These are phyloP conservation scores for Moesziomyces antarcticus DNA, from an alignment of 1,284 basidiomycete species.

Conservation along the genomic window DNA sequence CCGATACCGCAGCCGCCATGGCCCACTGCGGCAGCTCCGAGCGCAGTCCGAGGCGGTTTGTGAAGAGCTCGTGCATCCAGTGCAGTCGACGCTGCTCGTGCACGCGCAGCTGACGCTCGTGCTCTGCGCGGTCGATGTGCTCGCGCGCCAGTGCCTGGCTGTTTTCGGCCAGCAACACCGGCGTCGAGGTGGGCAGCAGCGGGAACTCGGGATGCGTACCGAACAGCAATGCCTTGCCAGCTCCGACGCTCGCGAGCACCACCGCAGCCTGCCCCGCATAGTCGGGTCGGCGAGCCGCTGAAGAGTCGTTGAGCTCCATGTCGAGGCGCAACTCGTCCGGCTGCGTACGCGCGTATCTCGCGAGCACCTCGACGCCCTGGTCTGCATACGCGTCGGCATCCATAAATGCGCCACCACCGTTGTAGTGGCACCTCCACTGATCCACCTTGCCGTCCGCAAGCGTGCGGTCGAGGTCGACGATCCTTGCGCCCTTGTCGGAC, in stretches of 20 bases:
- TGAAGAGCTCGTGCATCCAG: constrained; percentile 38
- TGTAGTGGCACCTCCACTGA: constrained; percentile 70
- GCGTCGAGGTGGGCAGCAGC: constrained; percentile 62
- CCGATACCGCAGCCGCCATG: not conserved
- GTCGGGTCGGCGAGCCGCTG: constrained; percentile 3
- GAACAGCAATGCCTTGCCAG: constrained; percentile 75
- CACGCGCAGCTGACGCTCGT: constrained; percentile 17
- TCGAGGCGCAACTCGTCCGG: constrained; percentile 34
- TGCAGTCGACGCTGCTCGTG: constrained; percentile 34
- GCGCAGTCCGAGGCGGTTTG: constrained; percentile 21
- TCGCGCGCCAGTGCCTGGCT: constrained; percentile 7
- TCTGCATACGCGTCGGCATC: constrained; percentile 54
- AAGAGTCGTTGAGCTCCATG: constrained; percentile 24
- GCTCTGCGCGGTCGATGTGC: constrained; percentile 13
- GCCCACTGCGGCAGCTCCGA: constrained; percentile 44
- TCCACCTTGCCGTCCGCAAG: constrained; percentile 8
- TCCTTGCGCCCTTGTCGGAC: constrained; percentile 69
- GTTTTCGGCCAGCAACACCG: constrained; percentile 36
- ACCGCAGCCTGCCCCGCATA: constrained; percentile 70
- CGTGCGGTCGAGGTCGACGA: constrained; percentile 64
- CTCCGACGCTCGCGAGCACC: constrained; percentile 72
- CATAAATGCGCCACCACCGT: constrained; percentile 73
- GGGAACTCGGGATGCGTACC: constrained; percentile 77
- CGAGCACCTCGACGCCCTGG: constrained; percentile 68
- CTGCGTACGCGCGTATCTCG: constrained; percentile 67